Base-by-base conservation (phyloP, 2,329 filamentous ascomycete species). In the Ophiocordyceps camponoti-saundersi region DNA sequence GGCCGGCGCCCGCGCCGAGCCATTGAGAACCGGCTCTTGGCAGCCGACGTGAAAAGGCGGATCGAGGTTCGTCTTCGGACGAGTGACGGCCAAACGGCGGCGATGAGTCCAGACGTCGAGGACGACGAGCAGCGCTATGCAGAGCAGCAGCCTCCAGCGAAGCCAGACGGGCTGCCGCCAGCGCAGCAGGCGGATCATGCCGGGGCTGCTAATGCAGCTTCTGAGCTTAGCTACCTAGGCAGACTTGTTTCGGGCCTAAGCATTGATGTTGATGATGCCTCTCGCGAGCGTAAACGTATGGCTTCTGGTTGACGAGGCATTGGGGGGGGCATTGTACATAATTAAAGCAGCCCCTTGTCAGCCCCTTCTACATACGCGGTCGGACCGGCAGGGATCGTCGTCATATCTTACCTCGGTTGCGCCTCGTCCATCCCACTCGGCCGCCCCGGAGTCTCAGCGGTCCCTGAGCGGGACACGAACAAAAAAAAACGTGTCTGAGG, bases 1-100 rank as follows among this genome's bases (percentile, higher is more conserved):
- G 13, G 44, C 44, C 29, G 7, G 18, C n/a, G 44, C 44, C 29
- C 44, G 44, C 18, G 44, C 44, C 13, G 44, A 34, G 44, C 30
- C 44, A 20, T 45, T 45, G 44, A 45, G 44, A 15, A 45, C 18
- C n/a, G 32, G 44, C 10, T 45, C 44, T 21, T 45, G 44, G 20
- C 32, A 45, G 21, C 44, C 44, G 34, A 45, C 16, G 16, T 40
- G 44, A 12, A 45, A 45, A 16, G 44, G 34, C 16, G 34, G 12
- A 21, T 45, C 32, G 44, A 40, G 44, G 44, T 45, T 45, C 4
- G 44, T 39, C 5, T 21, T 16, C 6, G 44, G 44, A 7, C 44
- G 34, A 11, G 44, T 3, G 5, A 45, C 18, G 32, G 44, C 20
- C 15, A 45, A 34, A 23, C 44, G 21, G 13, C 32, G 34, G 3